A percentile compares a stretch with the other conserved stretches of the same genome.
Conservation (phyloP, 2,329 filamentous ascomycete genomes). For the Diaporthe capsici region DNA sequence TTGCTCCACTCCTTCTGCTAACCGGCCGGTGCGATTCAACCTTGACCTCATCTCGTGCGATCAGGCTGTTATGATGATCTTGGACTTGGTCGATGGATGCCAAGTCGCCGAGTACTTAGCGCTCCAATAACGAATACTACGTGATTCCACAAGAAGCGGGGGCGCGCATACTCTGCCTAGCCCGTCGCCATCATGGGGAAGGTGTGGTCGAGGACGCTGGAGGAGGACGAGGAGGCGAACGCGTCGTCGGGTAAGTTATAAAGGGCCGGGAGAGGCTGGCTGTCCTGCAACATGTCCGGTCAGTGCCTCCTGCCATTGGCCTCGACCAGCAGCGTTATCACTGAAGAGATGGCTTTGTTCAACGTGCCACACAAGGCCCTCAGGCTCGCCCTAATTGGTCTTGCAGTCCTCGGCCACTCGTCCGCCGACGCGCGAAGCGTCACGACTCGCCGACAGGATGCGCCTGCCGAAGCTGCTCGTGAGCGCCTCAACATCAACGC, state of each 20-base stretch:
- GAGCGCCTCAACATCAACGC: conserved; percentile 32
- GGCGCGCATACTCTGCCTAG: background rate
- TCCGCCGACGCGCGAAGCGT: conserved; percentile 1
- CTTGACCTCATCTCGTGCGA: conserved; percentile 24
- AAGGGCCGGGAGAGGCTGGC: background rate
- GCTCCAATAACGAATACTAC: conserved; percentile 22
- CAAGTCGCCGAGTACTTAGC: conserved; percentile 24
- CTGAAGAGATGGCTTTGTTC: conserved; percentile 12
- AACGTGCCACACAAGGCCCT: conserved; percentile 6
- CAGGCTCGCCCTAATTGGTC: conserved; percentile 21
- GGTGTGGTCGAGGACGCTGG: background rate
- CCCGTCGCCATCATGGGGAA: background rate
- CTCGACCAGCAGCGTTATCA: background rate
- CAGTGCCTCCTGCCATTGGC: conserved; percentile 5
- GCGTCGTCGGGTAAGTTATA: background rate
- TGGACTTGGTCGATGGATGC: conserved; percentile 18
- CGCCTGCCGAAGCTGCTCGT: background rate
- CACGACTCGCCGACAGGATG: background rate
- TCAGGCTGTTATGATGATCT: conserved; percentile 21
- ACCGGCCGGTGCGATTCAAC: conserved; percentile 1
- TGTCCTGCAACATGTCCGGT: background rate
- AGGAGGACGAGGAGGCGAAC: background rate
- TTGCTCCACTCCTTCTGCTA: background rate
- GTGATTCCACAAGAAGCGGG: conserved; percentile 26
- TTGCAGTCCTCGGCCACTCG: conserved; percentile 9